Evolutionary conservation across 371 early-diverging fungal species (phyloP), one percentile per base, ranked within the genome.

Genomic region (Basidiobolus meristosporus): DNA sequence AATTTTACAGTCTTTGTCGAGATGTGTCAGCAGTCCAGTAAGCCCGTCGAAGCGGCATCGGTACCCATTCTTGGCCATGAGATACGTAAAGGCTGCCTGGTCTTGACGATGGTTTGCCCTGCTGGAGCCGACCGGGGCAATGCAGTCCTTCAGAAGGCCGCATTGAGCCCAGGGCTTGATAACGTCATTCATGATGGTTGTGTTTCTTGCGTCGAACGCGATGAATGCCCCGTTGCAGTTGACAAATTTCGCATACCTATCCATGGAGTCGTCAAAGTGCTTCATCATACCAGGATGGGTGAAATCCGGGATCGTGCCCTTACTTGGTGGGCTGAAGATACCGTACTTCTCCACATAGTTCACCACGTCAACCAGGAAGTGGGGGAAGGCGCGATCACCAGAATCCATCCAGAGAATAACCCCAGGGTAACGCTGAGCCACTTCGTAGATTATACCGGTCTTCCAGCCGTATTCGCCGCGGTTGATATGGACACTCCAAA

Each of bases 391-490:
- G 50, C 57, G 46, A 39, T 69, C 65, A 21, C 73, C 73, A 1
- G 73, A 68, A 48, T 72, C 73, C 15, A 72, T 42, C 73, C 73
- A 72, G 0, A 72, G 51, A 1, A 69, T 40, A 1, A 61, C 38
- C 1, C 69, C 70, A 11, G 56, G 59, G 38, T 63, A 62, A 32
- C 50, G 42, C 6, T 60, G 46, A 0, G 63, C 54, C 2, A 63
- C 67, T 42, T 72, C 70, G 28, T 63, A 52, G 19, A 72, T 54
- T 30, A 72, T 69, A 4, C 70, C 70, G 0, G 73, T 62, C 38
- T 72, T 72, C 73, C 73, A 72, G 7, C 60, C 73, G 28, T 72
- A 72, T 40, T 72, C 68, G 31, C 73, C 73, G 7, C 68, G 62
- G 16, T 59, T 55, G 28, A 63, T 47, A 11, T 55, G 56, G 14